Conservation (phyloP, 768 basidiomycete species). For the Steccherinum ochraceum region DNA sequence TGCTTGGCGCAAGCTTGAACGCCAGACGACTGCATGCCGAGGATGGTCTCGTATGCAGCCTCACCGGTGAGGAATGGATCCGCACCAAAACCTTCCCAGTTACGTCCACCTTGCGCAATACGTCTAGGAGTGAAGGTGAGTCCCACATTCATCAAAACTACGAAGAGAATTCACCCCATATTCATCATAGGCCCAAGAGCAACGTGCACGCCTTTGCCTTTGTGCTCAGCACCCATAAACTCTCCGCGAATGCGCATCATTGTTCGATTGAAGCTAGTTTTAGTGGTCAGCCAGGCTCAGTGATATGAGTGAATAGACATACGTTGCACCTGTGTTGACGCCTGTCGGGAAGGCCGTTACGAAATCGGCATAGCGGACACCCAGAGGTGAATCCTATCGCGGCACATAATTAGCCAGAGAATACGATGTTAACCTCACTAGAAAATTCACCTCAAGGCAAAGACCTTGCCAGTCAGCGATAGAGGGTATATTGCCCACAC, state of each 20-base stretch:
- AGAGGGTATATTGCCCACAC: constrained; percentile 61
- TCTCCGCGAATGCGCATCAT: constrained; percentile 72
- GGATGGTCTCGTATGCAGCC: constrained; percentile 69
- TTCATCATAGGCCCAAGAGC: constrained; percentile 84
- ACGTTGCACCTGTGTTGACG: constrained; percentile 79
- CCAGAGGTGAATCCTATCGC: constrained; percentile 61
- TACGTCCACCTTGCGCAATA: constrained; percentile 71
- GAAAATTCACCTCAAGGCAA: constrained; percentile 51
- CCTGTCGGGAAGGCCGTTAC: constrained; percentile 81
- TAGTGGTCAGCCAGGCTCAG: too few species aligned
- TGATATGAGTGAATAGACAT: constrained; percentile 18
- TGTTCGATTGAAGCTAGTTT: constrained; percentile 70
- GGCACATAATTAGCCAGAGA: constrained; percentile 4
- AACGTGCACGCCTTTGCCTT: constrained; percentile 78
- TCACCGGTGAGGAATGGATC: constrained; percentile 88
- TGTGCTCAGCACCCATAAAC: constrained; percentile 79
- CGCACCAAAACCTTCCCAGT: constrained; percentile 95
- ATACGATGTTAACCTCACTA: background rate
- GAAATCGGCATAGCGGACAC: constrained; percentile 69
- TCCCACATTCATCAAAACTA: background rate
- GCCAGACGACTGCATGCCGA: constrained; percentile 73
- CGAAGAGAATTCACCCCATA: constrained; percentile 38
- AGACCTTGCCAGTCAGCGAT: constrained; percentile 57
- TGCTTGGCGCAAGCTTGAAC: constrained; percentile 89
- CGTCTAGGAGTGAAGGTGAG: constrained; percentile 29